Base-by-base conservation (phyloP, 129 eudicot genomes). In the Flaveria trinervia region DNA sequence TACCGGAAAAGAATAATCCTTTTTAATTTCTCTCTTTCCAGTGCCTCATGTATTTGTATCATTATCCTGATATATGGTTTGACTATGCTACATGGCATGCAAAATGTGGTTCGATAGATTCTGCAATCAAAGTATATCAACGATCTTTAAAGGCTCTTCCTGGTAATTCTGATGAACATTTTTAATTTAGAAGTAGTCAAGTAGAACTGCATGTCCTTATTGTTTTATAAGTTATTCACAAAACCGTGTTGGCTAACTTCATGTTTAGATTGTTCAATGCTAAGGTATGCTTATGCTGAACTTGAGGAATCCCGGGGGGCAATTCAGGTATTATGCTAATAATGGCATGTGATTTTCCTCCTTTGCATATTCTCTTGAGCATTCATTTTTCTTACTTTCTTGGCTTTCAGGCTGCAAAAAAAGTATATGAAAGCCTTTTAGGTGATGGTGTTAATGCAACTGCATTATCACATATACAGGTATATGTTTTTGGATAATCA, bases 11-110 rank as follows among this genome's bases (percentile, higher is more conserved):
- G 6, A 3, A 17, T 67, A 39, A 10, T 43, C 14, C 30, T 26
- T 54, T 66, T 16, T 17, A n/a, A 3, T 66, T 41, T 54, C 54
- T 72, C 25, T 26, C 17, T 41, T 80, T 77, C 57, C 86, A 95
- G 99, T 91, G 99, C 79, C 96, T 95, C 72, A 95, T 95, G 97
- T 92, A 91, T 85, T 78, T 95, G 75, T 95, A 95, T 83, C 99
- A 95, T 81, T 95, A 89, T 78, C 97, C 99, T 75, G 99, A 95
- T 84, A 88, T 95, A 83, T 95, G 99, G 99, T 89, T 89, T 77
- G 97, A 91, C 74, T 95, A 88, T 84, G 99, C 99, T 74, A 88
- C 87, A 43, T 95, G 99, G 99, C 96, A 91, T 86, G 97, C 92
- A 76, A 95, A 88, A 85, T 76, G 86, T 72, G 99, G 97, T 70